These are phyloP conservation scores for Suillus sp. DNA, from an alignment of 768 basidiomycete genomes.

Conservation along the genomic window DNA sequence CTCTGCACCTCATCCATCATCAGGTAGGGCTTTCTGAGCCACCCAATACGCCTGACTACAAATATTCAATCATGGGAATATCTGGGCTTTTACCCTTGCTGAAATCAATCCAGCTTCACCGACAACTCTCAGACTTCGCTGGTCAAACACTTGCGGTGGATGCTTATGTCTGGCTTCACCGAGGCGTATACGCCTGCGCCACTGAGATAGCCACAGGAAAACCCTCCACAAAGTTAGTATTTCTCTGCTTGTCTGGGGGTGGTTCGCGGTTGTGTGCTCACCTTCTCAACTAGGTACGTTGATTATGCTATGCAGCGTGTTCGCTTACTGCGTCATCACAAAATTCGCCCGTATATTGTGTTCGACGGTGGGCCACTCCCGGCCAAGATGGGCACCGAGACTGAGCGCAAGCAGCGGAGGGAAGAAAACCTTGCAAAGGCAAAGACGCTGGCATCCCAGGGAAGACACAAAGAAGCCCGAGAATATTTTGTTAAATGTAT, in stretches of 20 bases:
- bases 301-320: constrained; percentile 95
- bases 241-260: neutral
- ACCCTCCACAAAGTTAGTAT: constrained; percentile 75
- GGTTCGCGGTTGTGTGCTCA: constrained; percentile 4
- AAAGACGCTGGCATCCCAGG: constrained; percentile 72
- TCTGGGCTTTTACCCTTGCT: constrained; percentile 86
- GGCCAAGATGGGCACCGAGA: constrained; percentile 91
- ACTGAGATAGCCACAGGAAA: constrained; percentile 87
- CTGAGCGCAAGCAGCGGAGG: constrained; percentile 71
- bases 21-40: neutral
- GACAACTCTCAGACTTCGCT: constrained; percentile 77
- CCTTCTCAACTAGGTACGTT: constrained; percentile 68
- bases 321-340: constrained; percentile 80
- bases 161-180: constrained; percentile 93
- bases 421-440: constrained; percentile 78
- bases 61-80: constrained; percentile 72
- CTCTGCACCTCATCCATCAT: constrained; percentile 1
- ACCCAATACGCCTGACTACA: neutral
- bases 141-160: constrained; percentile 91
- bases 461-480: constrained; percentile 77
- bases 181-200: constrained; percentile 88
- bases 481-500: constrained; percentile 89
- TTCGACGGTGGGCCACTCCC: constrained; percentile 97
- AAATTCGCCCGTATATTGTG: constrained; percentile 87
- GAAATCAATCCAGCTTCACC: constrained; percentile 82